phyloP scores from a whole-genome alignment of 169 alveolate genomes.

The Plasmodium vivax region DNA sequence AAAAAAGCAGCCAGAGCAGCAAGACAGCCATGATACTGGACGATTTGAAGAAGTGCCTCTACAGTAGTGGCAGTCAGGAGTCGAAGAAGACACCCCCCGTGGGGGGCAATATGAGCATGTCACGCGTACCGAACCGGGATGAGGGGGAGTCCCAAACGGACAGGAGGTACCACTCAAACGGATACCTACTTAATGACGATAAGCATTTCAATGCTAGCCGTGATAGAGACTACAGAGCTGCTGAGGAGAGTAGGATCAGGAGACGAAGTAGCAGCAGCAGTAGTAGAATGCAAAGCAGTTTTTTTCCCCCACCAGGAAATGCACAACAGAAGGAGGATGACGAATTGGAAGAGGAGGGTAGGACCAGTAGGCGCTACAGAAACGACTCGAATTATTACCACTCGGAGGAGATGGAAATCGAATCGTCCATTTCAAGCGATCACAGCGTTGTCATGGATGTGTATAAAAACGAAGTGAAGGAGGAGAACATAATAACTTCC shows the following conservation, averaged over 20 bases:
- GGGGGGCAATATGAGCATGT: background rate
- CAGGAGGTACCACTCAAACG: background rate
- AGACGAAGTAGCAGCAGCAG: background rate
- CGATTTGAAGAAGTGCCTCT: slow-evolving; percentile 36
- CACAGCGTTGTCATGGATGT: background rate
- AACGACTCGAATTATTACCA: background rate
- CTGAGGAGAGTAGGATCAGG: background rate
- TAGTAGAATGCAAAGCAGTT: background rate
- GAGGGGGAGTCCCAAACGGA: background rate
- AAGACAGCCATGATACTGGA: slow-evolving; percentile 59
- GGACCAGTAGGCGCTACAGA: background rate
- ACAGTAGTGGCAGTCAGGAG: background rate
- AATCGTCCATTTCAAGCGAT: slow-evolving; percentile 27
- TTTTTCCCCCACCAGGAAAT: background rate
- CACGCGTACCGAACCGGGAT: background rate
- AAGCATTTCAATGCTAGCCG: background rate
- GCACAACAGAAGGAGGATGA: background rate
- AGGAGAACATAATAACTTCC: background rate
- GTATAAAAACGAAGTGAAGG: background rate
- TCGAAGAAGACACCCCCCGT: background rate
- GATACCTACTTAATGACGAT: background rate
- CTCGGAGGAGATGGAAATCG: background rate
- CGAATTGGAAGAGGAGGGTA: background rate
- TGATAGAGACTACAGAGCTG: background rate
- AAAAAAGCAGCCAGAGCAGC: background rate